These are phyloP conservation scores for Chaetomium sp. DNA, from an alignment of 2,329 filamentous ascomycete genomes.

Conservation along the genomic window DNA sequence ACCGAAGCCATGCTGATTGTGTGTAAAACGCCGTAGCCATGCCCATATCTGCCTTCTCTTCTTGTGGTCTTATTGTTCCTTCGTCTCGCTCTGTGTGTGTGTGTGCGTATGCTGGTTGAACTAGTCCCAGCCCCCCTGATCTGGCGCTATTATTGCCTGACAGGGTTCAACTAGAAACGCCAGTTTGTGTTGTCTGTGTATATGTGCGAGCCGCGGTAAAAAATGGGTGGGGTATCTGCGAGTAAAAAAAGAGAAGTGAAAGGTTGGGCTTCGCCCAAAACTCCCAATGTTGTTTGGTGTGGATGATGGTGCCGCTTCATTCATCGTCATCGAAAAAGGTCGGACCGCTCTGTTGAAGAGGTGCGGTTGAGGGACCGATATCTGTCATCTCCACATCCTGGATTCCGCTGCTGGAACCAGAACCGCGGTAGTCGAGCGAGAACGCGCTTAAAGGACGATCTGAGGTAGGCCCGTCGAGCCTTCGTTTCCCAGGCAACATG, in stretches of 20 bases:
- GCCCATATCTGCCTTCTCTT: slow-evolving; percentile 2
- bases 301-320: neutral
- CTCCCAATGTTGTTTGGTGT: neutral
- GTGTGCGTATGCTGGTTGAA: too few relatives aligned
- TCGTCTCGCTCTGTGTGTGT: too few relatives aligned
- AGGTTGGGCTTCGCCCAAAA: neutral
- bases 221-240: slow-evolving; percentile 10
- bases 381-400: slow-evolving; percentile 53
- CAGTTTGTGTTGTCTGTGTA: neutral
- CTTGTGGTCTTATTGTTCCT: neutral
- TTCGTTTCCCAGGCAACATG: slow-evolving; percentile 42
- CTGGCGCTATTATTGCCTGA: slow-evolving; percentile 3
- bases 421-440: slow-evolving; percentile 37
- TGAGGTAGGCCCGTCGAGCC: slow-evolving; percentile 38
- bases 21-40: slow-evolving; percentile 20
- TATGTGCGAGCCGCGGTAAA: neutral
- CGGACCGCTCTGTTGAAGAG: slow-evolving; percentile 40
- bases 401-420: slow-evolving; percentile 26
- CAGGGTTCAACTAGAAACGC: slow-evolving; percentile 1
- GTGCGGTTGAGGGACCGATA: slow-evolving; percentile 49
- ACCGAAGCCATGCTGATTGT: slow-evolving; percentile 8
- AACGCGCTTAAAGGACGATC: slow-evolving; percentile 47
- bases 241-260: slow-evolving; percentile 2
- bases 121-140: too few relatives aligned
- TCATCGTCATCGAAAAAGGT: slow-evolving; percentile 21